Conservation (phyloP, 768 basidiomycete genomes). For the Amanita rubescens region DNA sequence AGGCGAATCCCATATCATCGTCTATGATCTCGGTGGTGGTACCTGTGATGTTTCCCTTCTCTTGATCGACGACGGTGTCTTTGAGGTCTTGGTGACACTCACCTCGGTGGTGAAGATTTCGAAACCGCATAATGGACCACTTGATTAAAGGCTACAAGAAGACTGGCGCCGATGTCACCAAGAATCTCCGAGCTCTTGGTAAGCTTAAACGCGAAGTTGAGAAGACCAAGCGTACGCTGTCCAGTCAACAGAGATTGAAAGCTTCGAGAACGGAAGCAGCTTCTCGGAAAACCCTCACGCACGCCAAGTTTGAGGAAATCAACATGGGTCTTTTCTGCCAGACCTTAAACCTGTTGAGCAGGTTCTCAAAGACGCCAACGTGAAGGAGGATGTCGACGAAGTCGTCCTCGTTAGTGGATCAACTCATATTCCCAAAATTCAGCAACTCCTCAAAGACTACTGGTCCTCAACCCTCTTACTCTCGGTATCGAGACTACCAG, state of each 20-base stretch:
- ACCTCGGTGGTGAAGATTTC: too few relatives aligned
- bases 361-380: constrained; percentile 93
- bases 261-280: constrained; percentile 94
- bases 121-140: too few relatives aligned
- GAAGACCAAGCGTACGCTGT: constrained; percentile 91
- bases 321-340: constrained; percentile 99
- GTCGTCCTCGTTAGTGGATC: constrained; percentile 94
- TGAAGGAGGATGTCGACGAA: constrained; percentile 96
- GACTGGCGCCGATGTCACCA: too few relatives aligned
- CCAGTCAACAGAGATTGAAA: constrained; percentile 95
- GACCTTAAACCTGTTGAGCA: constrained; percentile 99
- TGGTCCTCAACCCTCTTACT: constrained; percentile 91
- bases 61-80: too few relatives aligned
- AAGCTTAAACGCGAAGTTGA: constrained; percentile 93
- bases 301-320: constrained; percentile 98
- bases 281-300: constrained; percentile 94
- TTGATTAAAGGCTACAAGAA: too few relatives aligned
- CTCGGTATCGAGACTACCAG: constrained; percentile 99
- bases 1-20: too few relatives aligned
- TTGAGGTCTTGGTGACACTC: too few relatives aligned
- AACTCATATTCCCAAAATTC: constrained; percentile 99
- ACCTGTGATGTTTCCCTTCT: too few relatives aligned
- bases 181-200: constrained; percentile 60
- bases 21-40: too few relatives aligned
- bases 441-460: constrained; percentile 96